Conservation (phyloP, 768 basidiomycete genomes). For the Pholiota molesta region DNA sequence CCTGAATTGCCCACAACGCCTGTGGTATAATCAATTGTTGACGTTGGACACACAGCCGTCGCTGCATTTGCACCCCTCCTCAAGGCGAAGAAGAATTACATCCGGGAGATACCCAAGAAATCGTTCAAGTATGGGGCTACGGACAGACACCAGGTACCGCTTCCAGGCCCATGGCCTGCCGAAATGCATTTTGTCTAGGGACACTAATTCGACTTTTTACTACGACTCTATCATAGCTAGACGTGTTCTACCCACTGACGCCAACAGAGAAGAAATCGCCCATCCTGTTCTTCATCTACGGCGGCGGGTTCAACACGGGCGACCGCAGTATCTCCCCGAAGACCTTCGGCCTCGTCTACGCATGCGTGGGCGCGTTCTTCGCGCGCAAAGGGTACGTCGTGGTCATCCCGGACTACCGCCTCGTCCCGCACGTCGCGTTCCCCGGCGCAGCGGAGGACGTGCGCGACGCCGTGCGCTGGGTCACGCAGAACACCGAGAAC, state of each 20-base stretch:
- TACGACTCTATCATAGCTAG: conserved; percentile 44
- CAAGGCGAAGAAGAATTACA: conserved; percentile 47
- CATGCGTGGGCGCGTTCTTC: conserved; percentile 64
- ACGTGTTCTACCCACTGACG: conserved; percentile 62
- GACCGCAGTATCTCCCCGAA: conserved; percentile 45
- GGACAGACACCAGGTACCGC: conserved; percentile 51
- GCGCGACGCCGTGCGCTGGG: conserved; percentile 62
- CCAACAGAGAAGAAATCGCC: conserved; percentile 37
- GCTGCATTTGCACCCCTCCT: conserved; percentile 53
- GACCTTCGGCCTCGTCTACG: conserved; percentile 54
- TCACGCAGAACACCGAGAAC: conserved; percentile 36
- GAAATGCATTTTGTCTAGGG: neutral
- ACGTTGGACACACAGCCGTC: conserved; percentile 37
- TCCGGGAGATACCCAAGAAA: conserved; percentile 48
- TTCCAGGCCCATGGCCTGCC: neutral
- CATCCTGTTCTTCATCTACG: conserved; percentile 67
- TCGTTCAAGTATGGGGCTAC: conserved; percentile 62
- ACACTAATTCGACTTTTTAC: too few species aligned
- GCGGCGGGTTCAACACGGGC: conserved; percentile 63
- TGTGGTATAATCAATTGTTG: neutral
- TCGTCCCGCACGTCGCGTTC: conserved; percentile 58
- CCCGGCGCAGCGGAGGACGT: conserved; percentile 60
- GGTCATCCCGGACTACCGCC: conserved; percentile 71
- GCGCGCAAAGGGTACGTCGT: conserved; percentile 60
- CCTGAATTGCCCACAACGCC: neutral